Conservation (phyloP, 1,284 basidiomycete genomes). For the Pseudozyma thailandica region DNA sequence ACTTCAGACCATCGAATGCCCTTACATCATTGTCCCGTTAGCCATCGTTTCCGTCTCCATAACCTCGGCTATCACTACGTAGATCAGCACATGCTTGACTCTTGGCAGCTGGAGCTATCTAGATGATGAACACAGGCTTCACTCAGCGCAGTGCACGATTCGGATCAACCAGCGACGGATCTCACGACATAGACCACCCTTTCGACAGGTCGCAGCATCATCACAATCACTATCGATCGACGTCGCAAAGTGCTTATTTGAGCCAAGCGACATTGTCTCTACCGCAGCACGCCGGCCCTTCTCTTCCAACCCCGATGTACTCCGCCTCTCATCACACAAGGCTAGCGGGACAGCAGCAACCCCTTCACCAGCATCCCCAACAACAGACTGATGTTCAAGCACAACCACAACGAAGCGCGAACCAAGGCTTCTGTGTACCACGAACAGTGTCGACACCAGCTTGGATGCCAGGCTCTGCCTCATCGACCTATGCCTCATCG, state of each 20-base stretch:
- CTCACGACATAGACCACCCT: constrained; percentile 1
- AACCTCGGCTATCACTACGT: neutral
- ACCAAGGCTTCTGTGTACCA: constrained; percentile 20
- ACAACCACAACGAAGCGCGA: neutral
- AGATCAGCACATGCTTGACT: constrained; percentile 8
- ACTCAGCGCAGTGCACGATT: constrained; percentile 11
- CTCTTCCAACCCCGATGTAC: constrained; percentile 12
- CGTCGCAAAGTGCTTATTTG: neutral
- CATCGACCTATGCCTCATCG: constrained; percentile 8
- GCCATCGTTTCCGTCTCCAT: neutral
- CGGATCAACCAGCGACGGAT: constrained; percentile 3
- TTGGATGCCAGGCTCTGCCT: constrained; percentile 17
- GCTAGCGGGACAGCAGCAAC: constrained; percentile 5
- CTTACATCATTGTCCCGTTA: too few species aligned
- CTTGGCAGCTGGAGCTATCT: neutral
- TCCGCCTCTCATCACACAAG: constrained; percentile 12
- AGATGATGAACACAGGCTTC: constrained; percentile 32
- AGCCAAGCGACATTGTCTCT: neutral
- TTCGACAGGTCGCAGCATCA: constrained; percentile 3
- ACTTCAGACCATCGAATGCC: too few species aligned
- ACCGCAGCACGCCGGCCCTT: neutral
- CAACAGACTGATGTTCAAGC: neutral
- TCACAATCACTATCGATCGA: neutral
- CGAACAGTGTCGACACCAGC: constrained; percentile 18
- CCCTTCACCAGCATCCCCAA: constrained; percentile 8